A percentile compares a stretch with the other conserved stretches of the same genome.
phyloP scores from a whole-genome alignment of 2,329 filamentous ascomycete species.

The Arthroderma sp. region DNA sequence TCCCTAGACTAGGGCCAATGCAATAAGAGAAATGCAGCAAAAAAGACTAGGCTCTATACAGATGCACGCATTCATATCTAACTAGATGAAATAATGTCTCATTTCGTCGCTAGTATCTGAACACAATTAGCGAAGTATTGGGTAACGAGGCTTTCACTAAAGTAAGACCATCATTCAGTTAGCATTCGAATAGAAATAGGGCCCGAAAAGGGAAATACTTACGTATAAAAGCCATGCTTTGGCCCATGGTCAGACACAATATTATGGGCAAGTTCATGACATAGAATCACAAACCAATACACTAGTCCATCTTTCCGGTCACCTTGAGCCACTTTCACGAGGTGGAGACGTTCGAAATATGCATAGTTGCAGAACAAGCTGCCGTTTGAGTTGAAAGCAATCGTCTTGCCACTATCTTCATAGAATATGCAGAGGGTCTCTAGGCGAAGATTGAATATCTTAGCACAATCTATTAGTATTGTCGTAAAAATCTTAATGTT shows the following conservation, averaged over 20 bases:
- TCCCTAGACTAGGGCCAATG: too few species aligned
- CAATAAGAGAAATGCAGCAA: neutral
- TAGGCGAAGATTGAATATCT: slow-evolving; percentile 58
- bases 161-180: neutral
- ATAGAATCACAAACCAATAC: slow-evolving; percentile 94
- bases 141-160: slow-evolving; percentile 61
- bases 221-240: slow-evolving; percentile 67
- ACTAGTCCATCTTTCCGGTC: slow-evolving; percentile 55
- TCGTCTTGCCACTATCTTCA: slow-evolving; percentile 64
- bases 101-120: slow-evolving; percentile 33
- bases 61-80: neutral
- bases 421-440: slow-evolving; percentile 75
- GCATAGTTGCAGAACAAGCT: slow-evolving; percentile 89
- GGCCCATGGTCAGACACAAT: slow-evolving; percentile 65
- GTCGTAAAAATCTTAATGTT: slow-evolving; percentile 58
- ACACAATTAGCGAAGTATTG: slow-evolving; percentile 65
- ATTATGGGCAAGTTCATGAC: slow-evolving; percentile 93
- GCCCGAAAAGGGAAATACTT: slow-evolving; percentile 10
- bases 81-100: neutral
- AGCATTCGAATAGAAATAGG: neutral
- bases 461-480: slow-evolving; percentile 56
- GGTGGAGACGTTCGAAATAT: slow-evolving; percentile 72
- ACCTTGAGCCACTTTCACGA: slow-evolving; percentile 34
- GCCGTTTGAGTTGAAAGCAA: slow-evolving; percentile 82
- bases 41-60: neutral